Conservation (phyloP, 2,329 filamentous ascomycete genomes). For the Alternaria atra region DNA sequence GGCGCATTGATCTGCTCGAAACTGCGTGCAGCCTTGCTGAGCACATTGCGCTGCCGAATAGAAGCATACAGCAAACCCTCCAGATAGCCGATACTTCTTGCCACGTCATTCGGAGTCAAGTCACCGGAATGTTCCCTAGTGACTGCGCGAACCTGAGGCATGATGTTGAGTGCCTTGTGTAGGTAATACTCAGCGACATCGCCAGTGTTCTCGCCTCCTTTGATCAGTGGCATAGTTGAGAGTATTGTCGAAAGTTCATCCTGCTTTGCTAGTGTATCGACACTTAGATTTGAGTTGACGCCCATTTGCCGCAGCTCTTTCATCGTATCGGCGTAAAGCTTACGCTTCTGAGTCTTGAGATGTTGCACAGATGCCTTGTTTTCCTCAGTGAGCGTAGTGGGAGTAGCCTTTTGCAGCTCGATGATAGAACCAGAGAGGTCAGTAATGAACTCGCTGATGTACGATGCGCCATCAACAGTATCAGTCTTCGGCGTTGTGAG, state of each 20-base stretch:
- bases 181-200: constrained; percentile 72
- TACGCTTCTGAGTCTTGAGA: constrained; percentile 88
- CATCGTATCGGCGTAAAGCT: constrained; percentile 87
- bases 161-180: constrained; percentile 79
- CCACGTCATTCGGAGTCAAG: constrained; percentile 80
- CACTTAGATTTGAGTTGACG: constrained; percentile 81
- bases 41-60: constrained; percentile 66
- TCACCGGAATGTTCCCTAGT: constrained; percentile 83
- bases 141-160: constrained; percentile 72
- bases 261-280: constrained; percentile 77
- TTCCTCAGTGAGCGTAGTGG: constrained; percentile 80
- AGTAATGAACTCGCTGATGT: constrained; percentile 73
- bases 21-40: constrained; percentile 38
- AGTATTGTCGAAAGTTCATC: constrained; percentile 75
- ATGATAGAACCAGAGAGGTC: constrained; percentile 73
- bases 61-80: constrained; percentile 81
- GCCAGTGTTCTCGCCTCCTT: constrained; percentile 39
- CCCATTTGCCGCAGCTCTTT: constrained; percentile 89
- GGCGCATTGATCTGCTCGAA: constrained; percentile 51
- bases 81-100: constrained; percentile 81
- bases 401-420: constrained; percentile 84
- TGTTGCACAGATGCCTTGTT: constrained; percentile 87
- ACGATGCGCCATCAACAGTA: constrained; percentile 64
- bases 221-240: constrained; percentile 56
- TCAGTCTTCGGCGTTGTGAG: constrained; percentile 64